Evolutionary conservation across 164 flowering plant genomes (phyloP), one percentile per base, ranked within the genome.

Genomic region (Echeveria elegans): DNA sequence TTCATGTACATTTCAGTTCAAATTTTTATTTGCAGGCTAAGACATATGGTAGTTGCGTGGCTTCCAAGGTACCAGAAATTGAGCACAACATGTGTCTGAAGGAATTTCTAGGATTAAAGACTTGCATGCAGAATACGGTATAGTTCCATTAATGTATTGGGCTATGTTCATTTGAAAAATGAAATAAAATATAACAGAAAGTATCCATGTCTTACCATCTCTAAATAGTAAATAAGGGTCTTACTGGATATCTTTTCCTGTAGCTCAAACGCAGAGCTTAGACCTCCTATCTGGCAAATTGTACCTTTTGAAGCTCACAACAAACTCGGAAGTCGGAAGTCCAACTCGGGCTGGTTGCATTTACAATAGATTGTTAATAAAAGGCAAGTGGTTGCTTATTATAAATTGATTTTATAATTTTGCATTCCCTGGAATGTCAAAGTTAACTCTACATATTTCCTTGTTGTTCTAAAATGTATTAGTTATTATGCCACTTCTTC

Each of bases 1-100:
- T 8, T 16, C 43, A 50, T 31, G 30, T n/a, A 14, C 31, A 36
- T 19, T 10, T 34, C 21, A 10, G 18, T 66, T 19, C n/a, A 14
- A 19, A 21, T 66, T 34, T 14, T 11, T 21, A 14, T 50, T 12
- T 75, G 58, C 75, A 93, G 98, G 92, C 90, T 58, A 88, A 85
- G 78, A 84, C 80, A 12, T 93, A 90, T 62, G 97, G 98, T 30
- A 76, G 83, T 72, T 93, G 98, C 74, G 85, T 93, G 69, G 88
- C 94, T 15, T 81, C 80, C 63, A 90, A 86, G 77, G 86, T 93
- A 77, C 97, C 94, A 37, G 82, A 85, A 77, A 82, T 93, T 75
- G 97, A 93, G 71, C 88, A 79, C 29, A 89, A 90, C 73, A 89
- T 90, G 97, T 90, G 98, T 72, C 68, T 83, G 72, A 89, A 93